A percentile compares a stretch with the other conserved stretches of the same genome.
Evolutionary conservation across 2,329 filamentous ascomycete genomes (phyloP).

Genomic region (Colletotrichum sp.): DNA sequence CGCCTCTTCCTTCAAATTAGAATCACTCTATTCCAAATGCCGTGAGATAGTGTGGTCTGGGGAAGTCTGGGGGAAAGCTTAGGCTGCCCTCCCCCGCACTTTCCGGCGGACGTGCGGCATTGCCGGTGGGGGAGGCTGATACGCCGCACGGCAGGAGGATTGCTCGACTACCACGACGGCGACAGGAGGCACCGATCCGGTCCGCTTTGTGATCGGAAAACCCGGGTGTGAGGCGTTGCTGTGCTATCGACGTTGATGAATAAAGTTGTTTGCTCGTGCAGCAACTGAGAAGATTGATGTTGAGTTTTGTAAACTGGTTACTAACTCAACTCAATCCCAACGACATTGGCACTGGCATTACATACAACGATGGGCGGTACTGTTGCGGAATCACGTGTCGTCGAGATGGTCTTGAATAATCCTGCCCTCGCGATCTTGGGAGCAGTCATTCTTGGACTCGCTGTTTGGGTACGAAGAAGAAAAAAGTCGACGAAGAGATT

Average conservation of each 20-base stretch:
- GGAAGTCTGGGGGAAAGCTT: not conserved
- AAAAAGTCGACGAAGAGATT: not conserved
- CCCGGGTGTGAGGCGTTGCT: not conserved
- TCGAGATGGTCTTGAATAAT: accelerated
- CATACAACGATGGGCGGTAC: not conserved
- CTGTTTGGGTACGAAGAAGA: not conserved
- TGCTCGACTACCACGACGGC: not conserved
- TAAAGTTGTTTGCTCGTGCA: not conserved
- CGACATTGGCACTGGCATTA: not conserved
- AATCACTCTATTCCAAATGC: not conserved
- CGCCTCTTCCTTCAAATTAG: not conserved
- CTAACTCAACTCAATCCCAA: not conserved
- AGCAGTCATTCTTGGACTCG: not conserved
- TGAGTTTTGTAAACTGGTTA: accelerated
- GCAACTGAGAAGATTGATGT: accelerated
- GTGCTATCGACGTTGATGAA: not conserved
- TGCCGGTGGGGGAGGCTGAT: not conserved
- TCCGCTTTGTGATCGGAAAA: not conserved
- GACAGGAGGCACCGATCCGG: not conserved
- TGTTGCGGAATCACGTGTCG: not conserved
- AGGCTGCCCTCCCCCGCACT: not conserved
- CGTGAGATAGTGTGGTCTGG: not conserved
- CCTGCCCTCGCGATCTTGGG: not conserved
- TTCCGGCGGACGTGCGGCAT: not conserved
- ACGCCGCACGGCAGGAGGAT: not conserved